These are phyloP conservation scores for Coprinellus aureogranulatus DNA, from an alignment of 768 basidiomycete genomes.

Conservation along the genomic window DNA sequence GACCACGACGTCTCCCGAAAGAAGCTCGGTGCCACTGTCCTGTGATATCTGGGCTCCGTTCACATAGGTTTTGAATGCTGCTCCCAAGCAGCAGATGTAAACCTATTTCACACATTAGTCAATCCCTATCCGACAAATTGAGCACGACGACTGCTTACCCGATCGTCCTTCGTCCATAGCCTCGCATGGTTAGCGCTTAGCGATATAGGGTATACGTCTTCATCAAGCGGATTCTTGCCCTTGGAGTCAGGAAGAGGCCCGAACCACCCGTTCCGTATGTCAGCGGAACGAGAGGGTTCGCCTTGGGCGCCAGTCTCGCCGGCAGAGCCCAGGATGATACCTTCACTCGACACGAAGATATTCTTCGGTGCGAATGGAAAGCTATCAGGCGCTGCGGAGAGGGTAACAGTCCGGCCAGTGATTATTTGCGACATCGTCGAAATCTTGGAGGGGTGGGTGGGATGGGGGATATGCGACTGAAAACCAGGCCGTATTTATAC, in stretches of 20 bases:
- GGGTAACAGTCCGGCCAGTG: slow-evolving; percentile 21
- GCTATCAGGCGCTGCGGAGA: slow-evolving; percentile 32
- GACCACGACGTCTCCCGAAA: slow-evolving; percentile 45
- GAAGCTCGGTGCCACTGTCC: slow-evolving; percentile 34
- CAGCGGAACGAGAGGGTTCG: slow-evolving; percentile 19
- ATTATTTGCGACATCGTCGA: not conserved
- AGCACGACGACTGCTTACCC: slow-evolving; percentile 29
- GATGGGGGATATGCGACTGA: not conserved
- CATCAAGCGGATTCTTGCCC: not conserved
- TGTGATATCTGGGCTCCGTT: slow-evolving; percentile 41
- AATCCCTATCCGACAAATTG: too few relatives aligned
- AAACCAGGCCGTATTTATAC: not conserved
- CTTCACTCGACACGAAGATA: slow-evolving; percentile 29
- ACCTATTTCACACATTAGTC: slow-evolving; percentile 36
- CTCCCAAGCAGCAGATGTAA: slow-evolving; percentile 45
- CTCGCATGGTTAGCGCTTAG: slow-evolving; percentile 44
- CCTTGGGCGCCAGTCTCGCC: not conserved
- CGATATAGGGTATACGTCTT: slow-evolving; percentile 37
- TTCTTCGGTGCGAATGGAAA: slow-evolving; percentile 38
- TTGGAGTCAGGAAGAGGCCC: slow-evolving; percentile 24
- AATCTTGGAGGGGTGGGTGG: not conserved
- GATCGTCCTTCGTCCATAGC: slow-evolving; percentile 43
- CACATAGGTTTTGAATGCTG: slow-evolving; percentile 47
- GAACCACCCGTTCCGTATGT: slow-evolving; percentile 43
- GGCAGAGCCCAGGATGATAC: slow-evolving; percentile 31